These are phyloP conservation scores for Globisporangium nodosum DNA, from an alignment of 352 stramenopile species.

Conservation along the genomic window DNA sequence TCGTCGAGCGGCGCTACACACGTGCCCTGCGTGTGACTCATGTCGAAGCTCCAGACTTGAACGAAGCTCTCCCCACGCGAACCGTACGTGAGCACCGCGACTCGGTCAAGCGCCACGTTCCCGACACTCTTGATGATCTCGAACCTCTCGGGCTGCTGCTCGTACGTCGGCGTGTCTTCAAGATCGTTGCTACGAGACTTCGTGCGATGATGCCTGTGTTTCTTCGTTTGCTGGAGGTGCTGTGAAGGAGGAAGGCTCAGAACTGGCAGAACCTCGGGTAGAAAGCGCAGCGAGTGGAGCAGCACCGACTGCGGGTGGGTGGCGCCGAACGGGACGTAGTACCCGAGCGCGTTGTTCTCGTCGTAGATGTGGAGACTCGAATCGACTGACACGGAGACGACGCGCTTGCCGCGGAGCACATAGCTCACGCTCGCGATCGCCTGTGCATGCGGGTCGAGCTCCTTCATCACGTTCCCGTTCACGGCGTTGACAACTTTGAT, in stretches of 20 bases:
- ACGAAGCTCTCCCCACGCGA: conserved; percentile 49
- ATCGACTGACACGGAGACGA: conserved; percentile 56
- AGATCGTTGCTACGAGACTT: background rate
- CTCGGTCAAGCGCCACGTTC: conserved; percentile 40
- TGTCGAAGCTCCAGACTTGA: conserved; percentile 71
- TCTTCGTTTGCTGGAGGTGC: background rate
- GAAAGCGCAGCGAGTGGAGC: conserved; percentile 46
- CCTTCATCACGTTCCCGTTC: conserved; percentile 84
- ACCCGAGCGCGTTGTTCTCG: conserved; percentile 63
- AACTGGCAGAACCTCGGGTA: conserved; percentile 16
- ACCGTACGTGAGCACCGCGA: conserved; percentile 41
- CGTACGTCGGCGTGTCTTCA: background rate
- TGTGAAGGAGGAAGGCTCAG: background rate
- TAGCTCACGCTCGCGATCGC: conserved; percentile 51
- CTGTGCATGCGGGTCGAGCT: conserved; percentile 47
- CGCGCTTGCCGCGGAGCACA: conserved; percentile 50
- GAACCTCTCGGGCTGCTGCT: conserved; percentile 20
- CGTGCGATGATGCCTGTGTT: background rate
- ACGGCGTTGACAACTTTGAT: conserved; percentile 69
- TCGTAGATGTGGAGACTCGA: conserved; percentile 62
- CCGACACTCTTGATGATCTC: conserved; percentile 45
- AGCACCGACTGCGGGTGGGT: conserved; percentile 49
- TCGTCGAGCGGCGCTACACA: conserved; percentile 25
- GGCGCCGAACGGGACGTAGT: conserved; percentile 62
- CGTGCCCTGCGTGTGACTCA: conserved; percentile 57